Percentiles rank a stretch among this genome's conserved stretches.
Conservation (phyloP, 1,284 basidiomycete genomes). For the Tausonia pullulans region DNA sequence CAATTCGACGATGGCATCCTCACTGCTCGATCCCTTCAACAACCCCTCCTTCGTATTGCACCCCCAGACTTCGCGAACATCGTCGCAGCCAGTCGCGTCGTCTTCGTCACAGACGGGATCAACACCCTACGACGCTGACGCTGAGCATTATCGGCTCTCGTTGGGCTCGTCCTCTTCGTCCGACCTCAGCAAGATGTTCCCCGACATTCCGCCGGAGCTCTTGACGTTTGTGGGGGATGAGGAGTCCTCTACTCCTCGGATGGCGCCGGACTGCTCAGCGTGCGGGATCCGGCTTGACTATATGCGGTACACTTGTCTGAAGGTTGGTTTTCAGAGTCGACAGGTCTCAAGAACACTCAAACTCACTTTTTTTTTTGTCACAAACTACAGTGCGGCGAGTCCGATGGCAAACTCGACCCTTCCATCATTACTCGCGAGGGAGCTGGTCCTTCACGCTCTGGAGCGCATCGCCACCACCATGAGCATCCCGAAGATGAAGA, state of each 20-base stretch:
- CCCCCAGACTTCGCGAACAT: too few species aligned
- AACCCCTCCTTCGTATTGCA: neutral
- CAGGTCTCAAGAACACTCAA: conserved; percentile 25
- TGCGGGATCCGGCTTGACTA: conserved; percentile 61
- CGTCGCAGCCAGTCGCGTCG: neutral
- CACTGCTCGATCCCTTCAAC: neutral
- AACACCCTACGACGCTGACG: neutral
- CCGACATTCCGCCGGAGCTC: conserved; percentile 44
- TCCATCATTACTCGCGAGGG: neutral
- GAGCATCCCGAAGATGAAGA: neutral
- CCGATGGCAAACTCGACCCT: neutral
- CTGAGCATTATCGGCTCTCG: neutral
- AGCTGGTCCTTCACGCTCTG: neutral
- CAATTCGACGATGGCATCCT: too few species aligned
- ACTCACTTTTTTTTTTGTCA: neutral
- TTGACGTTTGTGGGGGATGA: conserved; percentile 40
- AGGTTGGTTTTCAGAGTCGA: conserved; percentile 38
- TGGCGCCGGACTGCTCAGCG: conserved; percentile 65
- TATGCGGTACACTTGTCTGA: conserved; percentile 73
- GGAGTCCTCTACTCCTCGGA: conserved; percentile 40
- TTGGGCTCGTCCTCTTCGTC: conserved; percentile 20
- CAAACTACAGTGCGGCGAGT: conserved; percentile 1
- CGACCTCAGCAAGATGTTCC: conserved; percentile 26
- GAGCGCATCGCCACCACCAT: neutral
- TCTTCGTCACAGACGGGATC: neutral